Base-by-base conservation (phyloP, 129 eudicot genomes). In the Chrysanthemum seticuspe region DNA sequence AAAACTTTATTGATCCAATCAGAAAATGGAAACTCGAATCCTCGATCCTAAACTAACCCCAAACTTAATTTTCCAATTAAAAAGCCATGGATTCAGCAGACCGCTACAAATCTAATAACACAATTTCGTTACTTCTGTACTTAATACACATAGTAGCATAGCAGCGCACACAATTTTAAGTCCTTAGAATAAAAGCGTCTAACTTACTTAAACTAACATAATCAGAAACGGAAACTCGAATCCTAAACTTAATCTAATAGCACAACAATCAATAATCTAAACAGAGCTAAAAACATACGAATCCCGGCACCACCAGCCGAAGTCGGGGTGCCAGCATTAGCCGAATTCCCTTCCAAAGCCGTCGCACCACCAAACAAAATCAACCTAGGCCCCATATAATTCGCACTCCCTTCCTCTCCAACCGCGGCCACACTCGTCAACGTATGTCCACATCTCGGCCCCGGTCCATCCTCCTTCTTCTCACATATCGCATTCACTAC, bases 221-320 rank as follows among this genome's bases (percentile, higher is more conserved):
- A 53, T 53, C 58, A 53, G 47, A 68, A 68, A 34, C 47, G 3
- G 44, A 25, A 53, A 53, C 47, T 34, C 47, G 9, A 6, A 40
- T 36, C 44, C 44, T 36, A 36, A 36, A 36, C 44, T 13, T 2
- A 52, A 52, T 53, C 47, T 29, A 29, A 64, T 13, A 25, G 18
- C 53, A 19, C 36, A 65, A 65, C 9, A 56, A 25, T 44, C 66
- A n/a, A 59, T 12, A 9, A 12, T 44, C 49, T 62, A 75, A 69
- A 47, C 14, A 19, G 71, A 71, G 70, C 65, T 7, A 65, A 56
- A 75, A 75, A 81, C 99, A 68, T 90, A 94, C 99, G 83, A 59
- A 94, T 94, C 75, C 99, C 99, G 56, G 99, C 99, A 76, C 99
- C 92, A 71, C 99, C 99, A 16, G 96, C 97, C 6, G 97, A 86